Evolutionary conservation across 176 grass and related monocot species (phyloP), one percentile per base, ranked within the genome.

Genomic region (Saccharum officinarum): DNA sequence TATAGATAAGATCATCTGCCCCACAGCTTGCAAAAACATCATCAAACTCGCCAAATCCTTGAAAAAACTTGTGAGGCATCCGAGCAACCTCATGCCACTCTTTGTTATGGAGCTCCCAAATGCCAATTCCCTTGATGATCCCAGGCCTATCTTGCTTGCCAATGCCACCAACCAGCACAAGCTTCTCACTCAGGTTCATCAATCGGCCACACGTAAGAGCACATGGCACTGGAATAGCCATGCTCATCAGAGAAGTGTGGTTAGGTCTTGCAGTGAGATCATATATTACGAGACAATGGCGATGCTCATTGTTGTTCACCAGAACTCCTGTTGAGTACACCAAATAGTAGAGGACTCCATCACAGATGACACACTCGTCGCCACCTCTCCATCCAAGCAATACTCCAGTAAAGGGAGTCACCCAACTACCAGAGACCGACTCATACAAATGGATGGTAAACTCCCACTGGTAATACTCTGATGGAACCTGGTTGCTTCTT

Each of bases 101-200:
- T 77, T 92, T 91, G 45, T 85, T 86, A 59, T 63, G 76, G 69
- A 97, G 84, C 64, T 94, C 95, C 95, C 95, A 97, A 42, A 97
- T 89, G 4, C 95, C 95, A 71, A 97, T 97, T 77, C 95, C 95
- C 90, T 97, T 97, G 59, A 97, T 94, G 79, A 97, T 90, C 39
- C 90, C 95, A 11, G 95, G 95, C 17, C 92, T 82, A 69, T 97
- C 95, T 64, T 82, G 88, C 86, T 94, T 97, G 15, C 95, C 95
- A 64, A 97, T 97, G 36, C 95, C 95, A 2, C 95, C 92, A 44
- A 97, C 90, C 69, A 97, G 79, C 15, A 97, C 80, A 34, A 97
- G 84, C 82, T 61, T 97, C 74, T 87, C 92, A 25, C 78, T 75
- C 18, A 94, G 82, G 71, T 94, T 97, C 95, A 94, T 97, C 83